A percentile compares a stretch with the other conserved stretches of the same genome.
phyloP scores from a whole-genome alignment of 345 rosid genomes.

The Brassica cretica region DNA sequence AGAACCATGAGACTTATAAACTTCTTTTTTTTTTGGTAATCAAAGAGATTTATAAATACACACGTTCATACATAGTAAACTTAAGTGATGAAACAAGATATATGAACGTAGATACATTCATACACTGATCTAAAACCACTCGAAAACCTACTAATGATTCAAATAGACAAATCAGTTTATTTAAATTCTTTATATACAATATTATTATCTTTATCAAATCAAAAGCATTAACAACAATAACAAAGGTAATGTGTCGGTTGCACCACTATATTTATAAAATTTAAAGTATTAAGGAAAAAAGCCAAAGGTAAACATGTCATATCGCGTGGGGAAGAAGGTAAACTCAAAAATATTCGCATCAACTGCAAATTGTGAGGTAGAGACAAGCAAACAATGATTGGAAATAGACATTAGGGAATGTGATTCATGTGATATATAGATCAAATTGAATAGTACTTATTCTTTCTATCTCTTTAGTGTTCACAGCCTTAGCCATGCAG shows the following conservation, averaged over 20 bases:
- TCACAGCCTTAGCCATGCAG: slow-evolving; percentile 14
- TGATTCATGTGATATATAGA: slow-evolving; percentile 21
- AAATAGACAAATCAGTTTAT: neutral
- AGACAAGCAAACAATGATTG: slow-evolving; percentile 13
- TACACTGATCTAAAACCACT: neutral
- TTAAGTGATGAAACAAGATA: neutral
- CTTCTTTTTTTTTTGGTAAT: too few relatives aligned
- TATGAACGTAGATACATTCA: neutral
- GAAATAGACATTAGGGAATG: neutral
- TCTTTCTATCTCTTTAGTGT: slow-evolving; percentile 10
- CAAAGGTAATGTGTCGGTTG: slow-evolving; percentile 17
- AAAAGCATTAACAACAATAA: neutral
- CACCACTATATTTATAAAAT: neutral
- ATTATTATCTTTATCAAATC: neutral
- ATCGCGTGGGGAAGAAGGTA: slow-evolving; percentile 9
- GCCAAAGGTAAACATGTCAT: neutral
- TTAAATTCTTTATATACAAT: neutral
- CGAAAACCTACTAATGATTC: neutral
- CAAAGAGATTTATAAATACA: neutral
- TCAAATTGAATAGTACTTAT: slow-evolving; percentile 5
- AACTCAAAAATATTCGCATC: neutral
- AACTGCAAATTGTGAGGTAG: neutral
- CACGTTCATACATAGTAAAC: neutral
- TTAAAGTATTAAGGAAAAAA: neutral
- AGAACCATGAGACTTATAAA: neutral